Base-by-base conservation (phyloP, 345 rosid genomes). In the Ricinus communis region DNA sequence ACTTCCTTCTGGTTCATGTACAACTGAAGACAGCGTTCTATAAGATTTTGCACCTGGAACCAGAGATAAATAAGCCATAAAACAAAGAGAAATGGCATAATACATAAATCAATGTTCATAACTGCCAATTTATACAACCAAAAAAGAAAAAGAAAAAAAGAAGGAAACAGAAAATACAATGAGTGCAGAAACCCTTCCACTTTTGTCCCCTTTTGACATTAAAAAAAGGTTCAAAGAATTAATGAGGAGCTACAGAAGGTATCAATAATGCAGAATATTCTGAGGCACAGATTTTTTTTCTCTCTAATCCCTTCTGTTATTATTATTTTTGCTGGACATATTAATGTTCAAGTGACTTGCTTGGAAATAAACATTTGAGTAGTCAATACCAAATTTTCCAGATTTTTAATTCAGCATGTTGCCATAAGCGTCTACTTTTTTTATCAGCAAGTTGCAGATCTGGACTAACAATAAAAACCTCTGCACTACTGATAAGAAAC, bases 1-100 rank as follows among this genome's bases (percentile, higher is more conserved):
- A 78, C 81, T 69, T 78, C 81, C 36, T 51, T 56, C 43, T 69
- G 81, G 57, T 78, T 78, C 81, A 78, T 78, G 66, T 78, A 78
- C 71, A 78, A 51, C 10, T 73, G 81, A 59, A 78, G 81, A 57
- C 81, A 78, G 14, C 81, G 67, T 70, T 78, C 81, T 15, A 78
- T 78, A 16, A 73, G 77, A 78, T 78, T 78, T 73, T 78, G 81
- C 57, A 78, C 81, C 81, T 78, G 74, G 59, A 58, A 55, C 49
- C 55, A 65, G 57, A 33, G 15, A 41, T 21, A 25, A 59, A 21
- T 25, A 49, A 63, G 22, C 28, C 56, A 69, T 19, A 40, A 21
- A 27, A 28, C 4, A 33, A 31, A 31, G 18, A 33, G 5, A 27
- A 19, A 66, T 24, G 27, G 10, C 19, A 30, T 5, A 19, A n/a